These are phyloP conservation scores for Protomyces inouyei DNA, from an alignment of 1,139 yeast genomes.

Conservation along the genomic window DNA sequence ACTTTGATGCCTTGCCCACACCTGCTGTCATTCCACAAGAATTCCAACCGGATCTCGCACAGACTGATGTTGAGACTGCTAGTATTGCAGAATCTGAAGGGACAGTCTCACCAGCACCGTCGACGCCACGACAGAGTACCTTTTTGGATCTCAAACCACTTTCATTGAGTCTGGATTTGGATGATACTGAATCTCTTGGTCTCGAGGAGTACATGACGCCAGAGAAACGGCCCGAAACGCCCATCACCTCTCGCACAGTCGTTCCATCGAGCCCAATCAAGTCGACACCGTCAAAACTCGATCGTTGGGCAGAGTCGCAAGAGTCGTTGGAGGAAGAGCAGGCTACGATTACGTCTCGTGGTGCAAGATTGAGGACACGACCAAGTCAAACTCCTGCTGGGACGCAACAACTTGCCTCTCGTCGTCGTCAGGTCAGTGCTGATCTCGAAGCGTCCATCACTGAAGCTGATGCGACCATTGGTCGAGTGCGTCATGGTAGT, in stretches of 20 bases:
- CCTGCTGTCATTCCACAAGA: background rate
- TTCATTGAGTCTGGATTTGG: constrained; percentile 1
- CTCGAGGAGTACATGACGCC: constrained; percentile 24
- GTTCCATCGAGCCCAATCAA: constrained; percentile 9
- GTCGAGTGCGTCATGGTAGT: background rate
- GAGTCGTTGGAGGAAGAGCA: constrained; percentile 1
- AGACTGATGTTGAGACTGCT: background rate
- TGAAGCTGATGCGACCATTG: background rate
- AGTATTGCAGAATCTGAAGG: background rate
- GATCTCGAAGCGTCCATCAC: constrained; percentile 1
- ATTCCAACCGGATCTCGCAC: background rate
- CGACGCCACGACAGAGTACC: background rate
- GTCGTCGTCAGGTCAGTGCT: constrained; percentile 21
- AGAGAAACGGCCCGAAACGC: constrained; percentile 19
- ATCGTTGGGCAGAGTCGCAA: background rate
- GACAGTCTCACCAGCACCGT: background rate
- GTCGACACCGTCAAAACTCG: constrained; percentile 1
- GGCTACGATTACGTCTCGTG: constrained; percentile 24
- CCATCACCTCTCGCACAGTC: constrained; percentile 22
- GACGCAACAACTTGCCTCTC: constrained; percentile 14
- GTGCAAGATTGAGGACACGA: constrained; percentile 6
- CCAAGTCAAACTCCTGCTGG: constrained; percentile 26
- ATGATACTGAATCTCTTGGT: constrained; percentile 6
- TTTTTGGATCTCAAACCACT: constrained; percentile 2
- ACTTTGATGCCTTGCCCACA: background rate